Evolutionary conservation across 2,329 filamentous ascomycete genomes (phyloP).

Genomic region (Fusarium sp.): DNA sequence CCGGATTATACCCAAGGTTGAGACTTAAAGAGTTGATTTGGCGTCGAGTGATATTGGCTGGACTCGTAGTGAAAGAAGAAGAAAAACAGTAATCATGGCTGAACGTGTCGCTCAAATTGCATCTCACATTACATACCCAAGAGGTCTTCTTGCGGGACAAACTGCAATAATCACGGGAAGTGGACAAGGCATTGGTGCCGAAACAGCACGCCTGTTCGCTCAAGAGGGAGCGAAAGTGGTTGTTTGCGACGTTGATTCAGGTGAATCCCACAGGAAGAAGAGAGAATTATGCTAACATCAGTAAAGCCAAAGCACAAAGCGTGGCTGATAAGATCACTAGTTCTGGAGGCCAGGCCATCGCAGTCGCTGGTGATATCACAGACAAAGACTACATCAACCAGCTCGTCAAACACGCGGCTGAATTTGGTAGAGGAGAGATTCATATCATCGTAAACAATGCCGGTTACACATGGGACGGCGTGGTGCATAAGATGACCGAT

Average conservation of each 20-base stretch:
- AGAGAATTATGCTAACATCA: background rate
- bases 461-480: background rate
- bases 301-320: background rate
- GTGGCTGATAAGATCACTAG: background rate
- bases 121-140: background rate
- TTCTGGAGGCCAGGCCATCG: background rate
- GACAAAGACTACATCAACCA: background rate
- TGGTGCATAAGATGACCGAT: background rate
- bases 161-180: background rate
- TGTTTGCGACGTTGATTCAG: background rate
- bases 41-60: accelerated
- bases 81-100: background rate
- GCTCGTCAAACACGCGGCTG: background rate
- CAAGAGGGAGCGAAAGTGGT: background rate
- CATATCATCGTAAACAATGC: background rate
- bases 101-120: constrained; percentile 1
- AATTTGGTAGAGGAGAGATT: background rate
- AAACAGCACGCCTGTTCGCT: background rate
- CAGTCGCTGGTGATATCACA: background rate
- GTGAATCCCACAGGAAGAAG: background rate
- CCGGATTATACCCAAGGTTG: accelerated
- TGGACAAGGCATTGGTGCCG: background rate
- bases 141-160: background rate
- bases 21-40: background rate
- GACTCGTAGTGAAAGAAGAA: background rate